phyloP scores from a whole-genome alignment of 805 yeast species.

The Starmera amethionina region DNA sequence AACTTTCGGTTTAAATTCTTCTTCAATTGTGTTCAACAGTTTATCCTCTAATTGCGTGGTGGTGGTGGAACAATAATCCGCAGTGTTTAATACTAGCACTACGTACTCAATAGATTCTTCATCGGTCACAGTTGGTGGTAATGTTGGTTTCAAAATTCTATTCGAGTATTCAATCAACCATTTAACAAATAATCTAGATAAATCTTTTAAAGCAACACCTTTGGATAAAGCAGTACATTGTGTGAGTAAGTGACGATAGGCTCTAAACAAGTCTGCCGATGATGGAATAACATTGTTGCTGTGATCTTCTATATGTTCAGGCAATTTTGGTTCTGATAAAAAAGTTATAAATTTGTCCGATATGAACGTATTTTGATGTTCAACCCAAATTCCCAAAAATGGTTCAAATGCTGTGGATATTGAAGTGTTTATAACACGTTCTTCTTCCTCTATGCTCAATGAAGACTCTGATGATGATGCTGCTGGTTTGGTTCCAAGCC shows the following conservation, averaged over 20 bases:
- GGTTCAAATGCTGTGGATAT: constrained; percentile 76
- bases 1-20: constrained; percentile 30
- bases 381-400: constrained; percentile 75
- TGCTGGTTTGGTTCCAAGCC: not conserved
- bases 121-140: constrained; percentile 38
- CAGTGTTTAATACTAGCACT: constrained; percentile 73
- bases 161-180: constrained; percentile 53
- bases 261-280: constrained; percentile 77
- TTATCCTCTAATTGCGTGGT: constrained; percentile 67
- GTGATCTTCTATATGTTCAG: constrained; percentile 32
- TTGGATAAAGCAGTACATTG: constrained; percentile 54
- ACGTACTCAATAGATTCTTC: constrained; percentile 55
- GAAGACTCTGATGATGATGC: not conserved
- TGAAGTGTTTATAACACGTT: constrained; percentile 19
- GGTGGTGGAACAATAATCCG: constrained; percentile 80
- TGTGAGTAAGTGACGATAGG: constrained; percentile 60
- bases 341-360: constrained; percentile 56
- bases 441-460: not conserved
- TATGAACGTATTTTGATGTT: constrained; percentile 64
- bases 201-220: constrained; percentile 28
- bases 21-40: constrained; percentile 31
- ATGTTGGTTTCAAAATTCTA: constrained; percentile 36
- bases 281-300: constrained; percentile 69
- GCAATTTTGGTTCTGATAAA: constrained; percentile 45
- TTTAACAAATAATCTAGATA: constrained; percentile 52